These are phyloP conservation scores for Pulveroboletus frians DNA, from an alignment of 768 basidiomycete species.

Conservation along the genomic window DNA sequence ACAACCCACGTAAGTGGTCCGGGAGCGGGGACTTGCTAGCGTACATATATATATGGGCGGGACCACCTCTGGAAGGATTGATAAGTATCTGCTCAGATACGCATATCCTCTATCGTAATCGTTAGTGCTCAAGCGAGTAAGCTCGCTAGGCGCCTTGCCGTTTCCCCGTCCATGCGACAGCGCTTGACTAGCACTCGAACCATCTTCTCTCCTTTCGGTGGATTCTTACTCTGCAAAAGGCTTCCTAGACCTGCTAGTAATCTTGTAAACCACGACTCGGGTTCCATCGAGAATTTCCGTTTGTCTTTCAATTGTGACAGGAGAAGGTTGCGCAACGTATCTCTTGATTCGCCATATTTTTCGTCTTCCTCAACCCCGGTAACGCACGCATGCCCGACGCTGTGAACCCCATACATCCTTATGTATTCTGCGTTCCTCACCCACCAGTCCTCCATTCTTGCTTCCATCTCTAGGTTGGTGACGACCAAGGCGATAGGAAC, in stretches of 20 bases:
- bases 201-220: slow-evolving; percentile 25
- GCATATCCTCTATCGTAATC: not conserved
- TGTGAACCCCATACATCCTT: slow-evolving; percentile 20
- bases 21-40: too few relatives aligned
- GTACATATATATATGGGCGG: too few relatives aligned
- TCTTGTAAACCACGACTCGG: slow-evolving; percentile 24
- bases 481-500: slow-evolving; percentile 40
- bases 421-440: slow-evolving; percentile 24
- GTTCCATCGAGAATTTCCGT: slow-evolving; percentile 21
- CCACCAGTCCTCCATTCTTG: slow-evolving; percentile 36
- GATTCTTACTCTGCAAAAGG: slow-evolving; percentile 18
- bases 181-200: slow-evolving; percentile 22
- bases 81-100: not conserved
- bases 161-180: slow-evolving; percentile 27
- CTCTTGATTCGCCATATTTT: slow-evolving; percentile 34
- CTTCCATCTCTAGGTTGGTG: slow-evolving; percentile 37
- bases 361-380: slow-evolving; percentile 32
- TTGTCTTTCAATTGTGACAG: slow-evolving; percentile 7
- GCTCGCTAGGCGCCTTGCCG: slow-evolving; percentile 18
- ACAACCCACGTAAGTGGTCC: too few relatives aligned
- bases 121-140: slow-evolving; percentile 3
- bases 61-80: too few relatives aligned
- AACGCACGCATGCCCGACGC: slow-evolving; percentile 38
- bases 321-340: slow-evolving; percentile 20
- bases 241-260: slow-evolving; percentile 18